Base-by-base conservation (phyloP, 2,329 filamentous ascomycete species). In the Fusarium oligoseptatum region DNA sequence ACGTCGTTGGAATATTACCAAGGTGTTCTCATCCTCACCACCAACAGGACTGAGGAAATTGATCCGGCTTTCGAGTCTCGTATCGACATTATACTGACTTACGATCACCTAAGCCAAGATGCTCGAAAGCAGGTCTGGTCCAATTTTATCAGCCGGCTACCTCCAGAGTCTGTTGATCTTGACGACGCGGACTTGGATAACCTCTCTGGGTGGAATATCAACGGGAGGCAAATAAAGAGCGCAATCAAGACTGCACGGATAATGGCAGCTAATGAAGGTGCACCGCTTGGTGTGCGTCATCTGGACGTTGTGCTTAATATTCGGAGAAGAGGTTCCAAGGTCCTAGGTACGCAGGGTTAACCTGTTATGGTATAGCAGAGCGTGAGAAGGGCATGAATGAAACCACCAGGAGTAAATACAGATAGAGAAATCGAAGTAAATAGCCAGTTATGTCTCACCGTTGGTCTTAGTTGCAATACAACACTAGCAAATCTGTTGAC, bases 11-110 rank as follows among this genome's bases (percentile, higher is more conserved):
- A 84, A 60, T 84, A 83, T 65, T 83, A 83, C 52, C 61, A 70
- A 1, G 84, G 84, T 0, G 74, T 84, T 32, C 71, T 85, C 11
- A 82, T 82, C 58, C 79, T 86, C 2, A 86, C 84, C 0, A 86
- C 84, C 4, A 86, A 86, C 70, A 80, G 83, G 3, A 81, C 83
- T 9, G 80, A 77, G 36, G 77, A 79, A 15, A 83, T 87, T 50
- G 85, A 87, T 72, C 76, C 79, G 15, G 85, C 85, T 34, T 83
- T 87, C 29, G 83, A 84, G 24, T 83, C 81, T n/a, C 82, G 84
- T 7, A 85, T 87, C 71, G 84, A 86, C 71, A 81, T 86, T 3
- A 45, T 77, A 0, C 74, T 86, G 1, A 80, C 82, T 39, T 85
- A 84, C 64, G 73, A 72, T 10, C 63, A 74, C 0, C 77, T 82